These are phyloP conservation scores for Wickerhamiella bombiphila DNA, from an alignment of 805 yeast species.

Conservation along the genomic window DNA sequence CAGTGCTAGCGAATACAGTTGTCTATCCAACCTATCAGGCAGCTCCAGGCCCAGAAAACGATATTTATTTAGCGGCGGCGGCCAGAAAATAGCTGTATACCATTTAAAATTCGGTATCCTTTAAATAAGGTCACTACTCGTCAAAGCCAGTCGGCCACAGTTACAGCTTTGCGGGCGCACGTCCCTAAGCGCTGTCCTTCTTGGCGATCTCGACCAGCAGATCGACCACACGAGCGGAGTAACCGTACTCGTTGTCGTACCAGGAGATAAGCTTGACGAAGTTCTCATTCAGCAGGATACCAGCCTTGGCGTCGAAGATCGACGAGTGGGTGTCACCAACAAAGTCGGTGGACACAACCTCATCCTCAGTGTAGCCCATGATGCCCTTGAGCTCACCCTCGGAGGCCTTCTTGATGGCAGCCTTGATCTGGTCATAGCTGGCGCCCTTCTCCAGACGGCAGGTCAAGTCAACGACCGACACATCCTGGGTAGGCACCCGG, in stretches of 20 bases:
- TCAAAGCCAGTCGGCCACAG: neutral
- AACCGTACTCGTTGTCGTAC: slow-evolving; percentile 95
- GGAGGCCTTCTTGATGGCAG: slow-evolving; percentile 59
- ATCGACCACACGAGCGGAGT: slow-evolving; percentile 93
- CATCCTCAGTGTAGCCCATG: slow-evolving; percentile 83
- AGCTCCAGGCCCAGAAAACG: neutral
- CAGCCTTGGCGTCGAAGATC: slow-evolving; percentile 83
- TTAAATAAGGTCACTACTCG: neutral
- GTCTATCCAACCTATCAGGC: neutral
- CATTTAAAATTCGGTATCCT: too few relatives aligned
- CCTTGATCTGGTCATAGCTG: slow-evolving; percentile 71
- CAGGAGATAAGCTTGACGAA: slow-evolving; percentile 85
- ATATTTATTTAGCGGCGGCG: neutral
- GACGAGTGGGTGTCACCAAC: slow-evolving; percentile 71
- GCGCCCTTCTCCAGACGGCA: slow-evolving; percentile 64
- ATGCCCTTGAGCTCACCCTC: slow-evolving; percentile 69
- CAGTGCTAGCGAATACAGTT: neutral
- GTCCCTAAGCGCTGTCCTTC: slow-evolving; percentile 22
- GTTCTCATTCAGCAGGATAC: slow-evolving; percentile 72
- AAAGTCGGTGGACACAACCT: slow-evolving; percentile 85
- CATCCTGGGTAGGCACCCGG: slow-evolving; percentile 89
- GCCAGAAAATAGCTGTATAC: too few relatives aligned
- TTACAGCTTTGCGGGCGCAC: slow-evolving; percentile 3
- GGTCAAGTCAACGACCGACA: slow-evolving; percentile 86
- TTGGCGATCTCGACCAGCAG: slow-evolving; percentile 68